These are phyloP conservation scores for Bjerkandera adusta DNA, from an alignment of 1,284 basidiomycete species.

Conservation along the genomic window DNA sequence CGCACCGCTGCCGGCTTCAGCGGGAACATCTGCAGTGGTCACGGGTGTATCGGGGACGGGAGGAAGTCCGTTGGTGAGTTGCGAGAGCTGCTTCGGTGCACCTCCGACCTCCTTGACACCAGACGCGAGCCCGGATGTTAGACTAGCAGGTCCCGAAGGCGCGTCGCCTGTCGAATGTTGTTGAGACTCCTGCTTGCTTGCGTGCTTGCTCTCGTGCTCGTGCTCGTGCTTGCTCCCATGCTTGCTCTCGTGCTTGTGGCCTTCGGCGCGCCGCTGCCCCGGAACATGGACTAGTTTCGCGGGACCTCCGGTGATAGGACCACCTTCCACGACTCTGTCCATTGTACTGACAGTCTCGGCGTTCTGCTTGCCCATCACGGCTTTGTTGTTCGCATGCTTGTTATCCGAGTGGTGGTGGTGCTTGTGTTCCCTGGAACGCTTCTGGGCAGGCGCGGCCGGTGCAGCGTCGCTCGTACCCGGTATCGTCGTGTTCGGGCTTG, in stretches of 20 bases:
- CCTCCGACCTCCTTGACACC: constrained; percentile 4
- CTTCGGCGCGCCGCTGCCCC: neutral
- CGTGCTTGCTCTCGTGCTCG: neutral
- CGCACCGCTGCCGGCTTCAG: neutral
- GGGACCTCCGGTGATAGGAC: neutral
- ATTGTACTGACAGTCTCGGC: too few species aligned
- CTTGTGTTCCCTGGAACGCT: neutral
- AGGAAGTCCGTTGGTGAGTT: neutral
- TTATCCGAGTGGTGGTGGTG: neutral
- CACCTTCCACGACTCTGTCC: too few species aligned
- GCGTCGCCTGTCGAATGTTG: neutral
- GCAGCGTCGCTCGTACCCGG: neutral
- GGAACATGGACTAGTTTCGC: too few species aligned
- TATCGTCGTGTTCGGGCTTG: constrained; percentile 8
- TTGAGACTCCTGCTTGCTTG: neutral
- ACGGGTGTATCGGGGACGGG: constrained; percentile 7
- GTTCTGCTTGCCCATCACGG: too few species aligned
- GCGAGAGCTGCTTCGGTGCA: neutral
- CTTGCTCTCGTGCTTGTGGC: neutral
- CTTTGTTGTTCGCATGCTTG: too few species aligned
- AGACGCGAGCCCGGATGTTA: neutral
- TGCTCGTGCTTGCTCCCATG: neutral
- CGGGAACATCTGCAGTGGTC: constrained; percentile 5
- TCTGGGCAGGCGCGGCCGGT: neutral
- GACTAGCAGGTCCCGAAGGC: neutral